Conservation (phyloP, 2,329 filamentous ascomycete genomes). For the Dactylonectria estremocensis region DNA sequence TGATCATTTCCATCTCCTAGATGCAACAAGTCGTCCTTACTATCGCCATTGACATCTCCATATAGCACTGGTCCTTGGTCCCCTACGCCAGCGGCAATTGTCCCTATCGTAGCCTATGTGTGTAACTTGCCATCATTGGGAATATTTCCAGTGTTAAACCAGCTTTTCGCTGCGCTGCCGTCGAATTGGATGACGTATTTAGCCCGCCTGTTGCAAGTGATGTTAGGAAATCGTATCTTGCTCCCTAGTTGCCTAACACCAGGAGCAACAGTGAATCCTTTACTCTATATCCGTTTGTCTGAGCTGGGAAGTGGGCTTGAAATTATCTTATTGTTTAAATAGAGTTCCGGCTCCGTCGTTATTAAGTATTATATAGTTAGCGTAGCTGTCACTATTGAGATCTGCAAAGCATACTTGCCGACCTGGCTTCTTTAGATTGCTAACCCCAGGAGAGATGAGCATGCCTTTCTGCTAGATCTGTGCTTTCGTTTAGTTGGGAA, state of each 20-base stretch:
- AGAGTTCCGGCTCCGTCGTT: not conserved
- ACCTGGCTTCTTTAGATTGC: conserved; percentile 9
- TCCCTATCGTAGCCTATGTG: not conserved
- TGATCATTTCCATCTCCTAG: no score
- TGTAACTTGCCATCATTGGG: not conserved
- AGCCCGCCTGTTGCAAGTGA: not conserved
- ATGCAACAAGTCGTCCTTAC: not conserved
- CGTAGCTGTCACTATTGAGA: conserved; percentile 4
- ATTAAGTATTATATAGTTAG: not conserved
- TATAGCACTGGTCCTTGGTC: not conserved
- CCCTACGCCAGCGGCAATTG: not conserved
- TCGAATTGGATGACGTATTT: conserved; percentile 3
- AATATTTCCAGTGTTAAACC: not conserved
- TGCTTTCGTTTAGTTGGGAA: no score
- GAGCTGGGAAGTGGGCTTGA: not conserved
- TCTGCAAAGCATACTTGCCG: not conserved
- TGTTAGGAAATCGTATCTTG: not conserved
- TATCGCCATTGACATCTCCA: conserved; percentile 1
- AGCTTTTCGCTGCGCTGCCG: not conserved
- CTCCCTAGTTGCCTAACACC: not conserved
- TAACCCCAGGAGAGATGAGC: not conserved
- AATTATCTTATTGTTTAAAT: conserved; percentile 5
- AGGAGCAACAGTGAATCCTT: no score
- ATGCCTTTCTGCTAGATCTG: not conserved
- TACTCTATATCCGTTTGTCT: not conserved